Evolutionary conservation across 106 monocot genomes (phyloP).

Genomic region (Cymbidium sinense): DNA sequence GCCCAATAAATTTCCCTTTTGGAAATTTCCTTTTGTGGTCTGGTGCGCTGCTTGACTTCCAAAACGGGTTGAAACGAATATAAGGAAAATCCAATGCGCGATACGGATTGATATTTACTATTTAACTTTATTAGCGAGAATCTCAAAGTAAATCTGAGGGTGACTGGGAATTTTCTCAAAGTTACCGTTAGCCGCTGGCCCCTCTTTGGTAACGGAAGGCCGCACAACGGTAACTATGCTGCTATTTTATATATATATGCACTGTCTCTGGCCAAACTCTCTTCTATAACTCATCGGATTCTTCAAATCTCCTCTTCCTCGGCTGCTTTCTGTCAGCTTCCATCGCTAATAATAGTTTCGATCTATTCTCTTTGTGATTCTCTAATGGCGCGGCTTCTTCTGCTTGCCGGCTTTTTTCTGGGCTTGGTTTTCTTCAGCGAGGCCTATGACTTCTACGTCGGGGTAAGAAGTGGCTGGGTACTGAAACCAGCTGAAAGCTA

Average conservation of each 20-base stretch:
- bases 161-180: background rate
- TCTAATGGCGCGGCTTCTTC: constrained; percentile 6
- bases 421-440: background rate
- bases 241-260: background rate
- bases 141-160: background rate
- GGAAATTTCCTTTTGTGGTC: no score
- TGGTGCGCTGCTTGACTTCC: no score
- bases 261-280: background rate
- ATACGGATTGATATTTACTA: no score
- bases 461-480: constrained; percentile 14
- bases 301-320: background rate
- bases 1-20: no score
- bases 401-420: background rate
- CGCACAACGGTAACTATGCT: constrained; percentile 2
- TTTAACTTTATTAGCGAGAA: background rate
- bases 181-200: background rate
- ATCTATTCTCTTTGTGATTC: background rate
- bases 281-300: background rate
- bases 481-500: constrained; percentile 1
- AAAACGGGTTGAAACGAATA: no score
- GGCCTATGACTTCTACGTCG: constrained; percentile 23
- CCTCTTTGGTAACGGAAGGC: background rate
- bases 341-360: no score
- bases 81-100: no score
- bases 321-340: background rate